These are phyloP conservation scores for Noccaea caerulescens DNA, from an alignment of 345 rosid genomes.

Conservation along the genomic window DNA sequence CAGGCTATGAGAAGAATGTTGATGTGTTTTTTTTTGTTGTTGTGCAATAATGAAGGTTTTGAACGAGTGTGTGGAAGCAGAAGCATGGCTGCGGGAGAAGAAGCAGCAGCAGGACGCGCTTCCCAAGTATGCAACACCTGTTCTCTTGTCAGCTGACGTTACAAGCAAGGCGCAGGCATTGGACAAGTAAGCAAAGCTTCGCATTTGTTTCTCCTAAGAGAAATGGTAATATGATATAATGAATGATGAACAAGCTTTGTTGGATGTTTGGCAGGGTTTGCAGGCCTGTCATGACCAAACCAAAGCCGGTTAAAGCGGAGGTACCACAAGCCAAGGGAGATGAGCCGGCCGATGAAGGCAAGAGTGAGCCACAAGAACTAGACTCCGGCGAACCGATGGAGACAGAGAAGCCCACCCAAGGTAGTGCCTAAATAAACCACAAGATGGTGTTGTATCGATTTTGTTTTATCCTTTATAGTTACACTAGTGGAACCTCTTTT, in stretches of 20 bases:
- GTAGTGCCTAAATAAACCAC: slow-evolving; percentile 2
- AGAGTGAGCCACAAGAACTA: slow-evolving; percentile 53
- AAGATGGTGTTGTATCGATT: slow-evolving; percentile 28
- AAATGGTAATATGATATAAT: not conserved
- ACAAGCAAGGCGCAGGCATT: slow-evolving; percentile 78
- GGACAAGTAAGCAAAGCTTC: slow-evolving; percentile 61
- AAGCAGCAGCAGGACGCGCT: slow-evolving; percentile 81
- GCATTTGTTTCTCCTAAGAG: not conserved
- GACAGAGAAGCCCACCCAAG: slow-evolving; percentile 53
- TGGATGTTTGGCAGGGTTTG: slow-evolving; percentile 57
- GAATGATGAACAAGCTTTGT: slow-evolving; percentile 9
- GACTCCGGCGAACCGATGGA: slow-evolving; percentile 77
- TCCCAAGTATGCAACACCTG: slow-evolving; percentile 74
- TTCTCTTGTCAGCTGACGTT: slow-evolving; percentile 74
- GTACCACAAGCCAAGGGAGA: slow-evolving; percentile 52
- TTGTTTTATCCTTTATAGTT: not conserved
- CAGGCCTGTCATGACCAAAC: slow-evolving; percentile 90
- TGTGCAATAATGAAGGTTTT: slow-evolving; percentile 55
- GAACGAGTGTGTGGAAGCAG: slow-evolving; percentile 85
- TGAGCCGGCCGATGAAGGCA: slow-evolving; percentile 40
- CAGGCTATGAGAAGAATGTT: slow-evolving; percentile 7
- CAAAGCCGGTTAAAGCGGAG: slow-evolving; percentile 81
- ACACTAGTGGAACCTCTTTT: slow-evolving; percentile 11
- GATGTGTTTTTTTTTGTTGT: not conserved
- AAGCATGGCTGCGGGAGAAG: slow-evolving; percentile 87